Evolutionary conservation across 2,329 filamentous ascomycete species (phyloP), one percentile per base, ranked within the genome.

Genomic region (Beauveria australis): DNA sequence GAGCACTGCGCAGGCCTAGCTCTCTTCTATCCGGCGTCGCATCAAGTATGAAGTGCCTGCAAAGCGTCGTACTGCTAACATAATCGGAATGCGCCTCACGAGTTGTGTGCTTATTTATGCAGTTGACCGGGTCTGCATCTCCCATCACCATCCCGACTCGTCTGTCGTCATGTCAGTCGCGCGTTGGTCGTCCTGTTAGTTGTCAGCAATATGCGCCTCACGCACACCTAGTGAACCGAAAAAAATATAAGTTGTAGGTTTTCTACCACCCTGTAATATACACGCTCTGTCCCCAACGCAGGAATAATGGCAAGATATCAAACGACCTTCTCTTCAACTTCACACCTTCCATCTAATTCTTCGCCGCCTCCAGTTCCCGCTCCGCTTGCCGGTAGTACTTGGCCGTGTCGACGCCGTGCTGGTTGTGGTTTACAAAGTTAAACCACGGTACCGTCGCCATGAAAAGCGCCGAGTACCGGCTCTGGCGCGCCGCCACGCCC

Each of bases 301-400:
- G 37, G 28, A 48, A 57, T 47, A 53, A 60, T 53, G 48, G 8
- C 56, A 52, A 37, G 12, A 24, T 51, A 14, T 41, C 9, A 43
- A 58, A 59, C 24, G 24, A 28, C 26, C 12, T 52, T 59, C 46
- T 37, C 9, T 12, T 41, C 12, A 14, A 2, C 19, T 24, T 24
- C 51, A n/a, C 41, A 7, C 40, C n/a, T 41, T 5, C 37, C 26
- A 7, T 19, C 22, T 53, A 53, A 16, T 37, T 60, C 41, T 63
- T 65, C 80, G 96, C 92, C 44, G 86, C 87, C 78, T 96, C 94
- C 69, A 99, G 77, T 76, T 99, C 94, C 74, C 88, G 82, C 81
- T 99, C 94, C 8, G 94, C 94, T 75, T 96, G 91, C 73, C 88
- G 88, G 77, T 96, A 99, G 79, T 99, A 99, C 80, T 99, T 99